phyloP scores from a whole-genome alignment of 768 basidiomycete genomes.

The Coprinopsis cinerea region DNA sequence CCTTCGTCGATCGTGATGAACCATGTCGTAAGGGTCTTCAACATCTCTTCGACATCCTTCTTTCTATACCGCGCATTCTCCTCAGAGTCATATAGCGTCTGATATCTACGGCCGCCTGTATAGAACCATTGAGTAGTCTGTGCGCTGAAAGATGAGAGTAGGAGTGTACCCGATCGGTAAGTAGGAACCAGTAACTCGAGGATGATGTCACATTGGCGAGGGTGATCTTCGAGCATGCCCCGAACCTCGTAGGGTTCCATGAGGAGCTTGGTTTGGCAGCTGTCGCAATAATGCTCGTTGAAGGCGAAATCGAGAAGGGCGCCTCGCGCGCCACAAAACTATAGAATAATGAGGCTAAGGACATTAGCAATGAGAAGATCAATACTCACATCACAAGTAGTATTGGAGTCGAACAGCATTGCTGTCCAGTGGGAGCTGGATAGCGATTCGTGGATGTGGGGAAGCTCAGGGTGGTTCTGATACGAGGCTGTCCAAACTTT shows the following conservation, averaged over 20 bases:
- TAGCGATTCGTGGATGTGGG: neutral
- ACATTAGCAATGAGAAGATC: neutral
- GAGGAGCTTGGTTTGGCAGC: slow-evolving; percentile 1
- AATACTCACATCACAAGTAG: slow-evolving; percentile 9
- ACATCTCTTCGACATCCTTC: slow-evolving; percentile 8
- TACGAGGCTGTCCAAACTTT: slow-evolving; percentile 3
- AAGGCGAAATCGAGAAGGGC: slow-evolving; percentile 9
- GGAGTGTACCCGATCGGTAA: neutral
- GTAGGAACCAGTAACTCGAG: slow-evolving; percentile 3
- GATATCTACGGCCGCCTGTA: slow-evolving; percentile 5
- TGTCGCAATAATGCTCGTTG: slow-evolving; percentile 9
- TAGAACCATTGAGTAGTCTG: neutral
- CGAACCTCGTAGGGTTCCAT: neutral
- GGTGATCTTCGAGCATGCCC: neutral
- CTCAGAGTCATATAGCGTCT: slow-evolving; percentile 4
- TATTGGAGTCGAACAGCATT: slow-evolving; percentile 7
- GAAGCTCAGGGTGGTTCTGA: neutral
- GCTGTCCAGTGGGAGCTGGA: slow-evolving; percentile 1
- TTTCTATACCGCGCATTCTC: slow-evolving; percentile 9
- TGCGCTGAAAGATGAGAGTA: neutral
- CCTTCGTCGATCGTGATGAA: slow-evolving; percentile 11
- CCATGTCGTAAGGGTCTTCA: slow-evolving; percentile 5
- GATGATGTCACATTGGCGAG: neutral
- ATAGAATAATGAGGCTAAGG: neutral
- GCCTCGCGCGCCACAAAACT: slow-evolving; percentile 9